Conservation (phyloP, 352 stramenopile genomes). For the Pythium dissimile region DNA sequence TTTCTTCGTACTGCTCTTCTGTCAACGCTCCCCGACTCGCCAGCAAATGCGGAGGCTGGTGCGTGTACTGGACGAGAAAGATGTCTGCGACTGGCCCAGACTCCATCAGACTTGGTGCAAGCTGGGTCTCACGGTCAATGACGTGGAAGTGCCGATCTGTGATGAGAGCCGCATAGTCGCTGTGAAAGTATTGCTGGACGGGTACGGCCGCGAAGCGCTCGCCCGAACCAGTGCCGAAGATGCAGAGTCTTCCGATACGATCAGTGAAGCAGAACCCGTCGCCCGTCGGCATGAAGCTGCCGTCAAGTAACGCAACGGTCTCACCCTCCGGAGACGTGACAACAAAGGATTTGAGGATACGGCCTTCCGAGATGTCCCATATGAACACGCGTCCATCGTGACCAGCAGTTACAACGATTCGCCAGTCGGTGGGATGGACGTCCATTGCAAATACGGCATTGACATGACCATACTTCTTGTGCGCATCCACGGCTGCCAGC, state of each 20-base stretch:
- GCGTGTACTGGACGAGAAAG: conserved; percentile 63
- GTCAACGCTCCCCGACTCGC: conserved; percentile 30
- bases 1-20: conserved; percentile 49
- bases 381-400: conserved; percentile 56
- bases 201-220: conserved; percentile 28
- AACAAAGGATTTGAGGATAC: conserved; percentile 30
- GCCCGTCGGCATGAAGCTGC: conserved; percentile 34
- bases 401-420: conserved; percentile 48
- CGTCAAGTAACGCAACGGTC: conserved; percentile 40
- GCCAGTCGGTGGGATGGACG: conserved; percentile 41
- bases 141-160: conserved; percentile 89
- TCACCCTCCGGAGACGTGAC: conserved; percentile 31
- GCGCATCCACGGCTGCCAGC: conserved; percentile 24
- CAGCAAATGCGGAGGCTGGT: conserved; percentile 69
- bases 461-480: conserved; percentile 32
- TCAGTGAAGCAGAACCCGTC: conserved; percentile 52
- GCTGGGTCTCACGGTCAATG: conserved; percentile 82
- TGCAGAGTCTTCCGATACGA: conserved; percentile 39
- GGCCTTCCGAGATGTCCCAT: conserved; percentile 48
- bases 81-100: conserved; percentile 74
- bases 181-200: conserved; percentile 81
- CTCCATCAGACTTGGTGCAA: conserved; percentile 83
- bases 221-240: conserved; percentile 50
- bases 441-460: conserved; percentile 56
- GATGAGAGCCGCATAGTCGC: conserved; percentile 87